Base-by-base conservation (phyloP, 805 yeast species). In the Cyberlindnera nakhonratchasimensis region DNA sequence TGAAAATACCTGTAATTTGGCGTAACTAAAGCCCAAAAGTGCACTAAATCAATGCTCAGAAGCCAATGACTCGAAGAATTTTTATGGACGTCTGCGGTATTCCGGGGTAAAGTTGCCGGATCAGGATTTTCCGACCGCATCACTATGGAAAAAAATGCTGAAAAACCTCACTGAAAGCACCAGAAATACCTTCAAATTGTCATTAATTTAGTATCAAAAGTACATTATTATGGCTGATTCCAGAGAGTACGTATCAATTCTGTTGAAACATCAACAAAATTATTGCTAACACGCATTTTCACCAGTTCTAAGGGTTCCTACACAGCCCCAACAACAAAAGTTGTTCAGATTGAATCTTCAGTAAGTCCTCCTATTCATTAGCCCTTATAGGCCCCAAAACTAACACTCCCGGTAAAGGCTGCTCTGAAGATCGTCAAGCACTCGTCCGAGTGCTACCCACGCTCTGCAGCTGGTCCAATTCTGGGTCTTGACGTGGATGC, bases 401-500 rank as follows among this genome's bases (percentile, higher is more conserved):
- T 41, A 41, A 45, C 45, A 16, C 24, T 13, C 5, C 20, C 20
- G 11, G 11, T 8, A 21, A 13, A 46, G 47, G 47, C 51, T 19
- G 51, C 51, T 26, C 57, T 78, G 52, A 80, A 81, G 50, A 70
- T 86, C 43, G 68, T 81, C 52, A 79, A 81, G 61, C 85, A 82
- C 59, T 78, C 86, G 9, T 70, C 85, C 17, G 84, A 80, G 42
- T 65, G 74, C 52, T 72, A 69, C 56, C 86, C 89, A 32, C 69
- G 77, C 30, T 66, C 78, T 21, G 81, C 74, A 45, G 70, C 81
- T 22, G 95, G 95, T 17, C 80, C 87, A 29, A 69, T 86, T 41
- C 76, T 80, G 43, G 95, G 95, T n/a, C 69, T 81, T 45, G 87
- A 82, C 58, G 76, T 75, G 43, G 76, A 74, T 42, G 68, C 61